Evolutionary conservation across 1,284 basidiomycete species (phyloP).

Genomic region (Peniophora sp.): DNA sequence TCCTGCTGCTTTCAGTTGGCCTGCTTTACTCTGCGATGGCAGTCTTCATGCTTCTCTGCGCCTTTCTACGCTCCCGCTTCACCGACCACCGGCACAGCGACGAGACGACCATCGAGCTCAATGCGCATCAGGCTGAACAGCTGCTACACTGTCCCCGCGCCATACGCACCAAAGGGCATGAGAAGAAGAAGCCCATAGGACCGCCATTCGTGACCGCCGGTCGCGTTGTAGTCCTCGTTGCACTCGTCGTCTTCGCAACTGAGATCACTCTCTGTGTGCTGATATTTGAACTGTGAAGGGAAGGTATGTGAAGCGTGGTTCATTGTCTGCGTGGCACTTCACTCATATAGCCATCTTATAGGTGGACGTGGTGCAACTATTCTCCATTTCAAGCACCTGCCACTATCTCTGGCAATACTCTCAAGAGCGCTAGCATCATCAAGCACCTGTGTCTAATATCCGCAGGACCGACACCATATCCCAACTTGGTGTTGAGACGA

Average conservation of each 20-base stretch:
- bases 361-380: no score
- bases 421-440: no score
- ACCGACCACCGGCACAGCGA: slow-evolving; percentile 50
- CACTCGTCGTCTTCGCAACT: slow-evolving; percentile 51
- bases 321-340: no score
- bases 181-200: slow-evolving; percentile 55
- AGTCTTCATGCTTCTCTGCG: slow-evolving; percentile 47
- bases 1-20: slow-evolving; percentile 53
- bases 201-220: slow-evolving; percentile 78
- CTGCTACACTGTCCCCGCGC: slow-evolving; percentile 9
- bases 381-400: no score
- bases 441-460: no score
- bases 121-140: neutral
- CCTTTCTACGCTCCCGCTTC: slow-evolving; percentile 41
- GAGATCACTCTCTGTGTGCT: slow-evolving; percentile 62
- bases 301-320: no score
- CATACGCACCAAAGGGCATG: slow-evolving; percentile 50
- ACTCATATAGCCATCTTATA: no score
- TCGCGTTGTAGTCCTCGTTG: slow-evolving; percentile 58
- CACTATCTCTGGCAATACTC: no score
- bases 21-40: slow-evolving; percentile 64
- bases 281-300: slow-evolving; percentile 26
- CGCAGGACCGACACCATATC: no score
- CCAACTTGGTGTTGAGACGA: no score
- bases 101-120: neutral